Conservation (phyloP, 768 basidiomycete genomes). For the Termitomyces sp. region DNA sequence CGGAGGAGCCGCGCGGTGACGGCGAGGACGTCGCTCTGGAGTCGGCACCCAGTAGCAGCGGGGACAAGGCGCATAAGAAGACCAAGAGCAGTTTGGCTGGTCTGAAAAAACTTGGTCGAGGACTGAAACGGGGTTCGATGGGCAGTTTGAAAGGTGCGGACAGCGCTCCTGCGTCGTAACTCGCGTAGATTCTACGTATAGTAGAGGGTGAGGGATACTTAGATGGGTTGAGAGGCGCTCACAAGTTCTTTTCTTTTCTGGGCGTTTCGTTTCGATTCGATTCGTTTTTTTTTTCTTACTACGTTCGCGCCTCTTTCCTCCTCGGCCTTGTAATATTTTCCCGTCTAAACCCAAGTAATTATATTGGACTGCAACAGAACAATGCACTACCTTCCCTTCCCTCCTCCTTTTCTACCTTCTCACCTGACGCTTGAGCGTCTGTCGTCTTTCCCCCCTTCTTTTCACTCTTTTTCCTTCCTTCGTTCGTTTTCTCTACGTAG, state of each 20-base stretch:
- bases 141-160: constrained; percentile 21
- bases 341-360: background rate
- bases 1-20: constrained; percentile 15
- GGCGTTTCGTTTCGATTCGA: background rate
- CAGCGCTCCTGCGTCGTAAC: constrained; percentile 6
- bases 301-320: background rate
- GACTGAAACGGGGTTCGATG: constrained; percentile 48
- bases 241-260: no score
- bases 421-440: background rate
- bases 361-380: background rate
- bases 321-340: background rate
- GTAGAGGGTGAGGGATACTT: background rate
- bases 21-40: constrained; percentile 20
- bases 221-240: constrained; percentile 2
- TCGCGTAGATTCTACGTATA: background rate
- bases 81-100: constrained; percentile 52
- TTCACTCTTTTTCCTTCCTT: no score
- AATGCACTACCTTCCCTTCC: background rate
- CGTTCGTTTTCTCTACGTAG: background rate
- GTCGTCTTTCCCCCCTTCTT: background rate
- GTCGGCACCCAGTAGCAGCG: constrained; percentile 9
- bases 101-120: constrained; percentile 50
- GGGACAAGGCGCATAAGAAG: constrained; percentile 44
- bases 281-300: background rate
- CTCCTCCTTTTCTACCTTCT: background rate